A percentile compares a stretch with the other conserved stretches of the same genome.
phyloP scores from a whole-genome alignment of 2,329 filamentous ascomycete species.

The Tolypocladium tropicale region DNA sequence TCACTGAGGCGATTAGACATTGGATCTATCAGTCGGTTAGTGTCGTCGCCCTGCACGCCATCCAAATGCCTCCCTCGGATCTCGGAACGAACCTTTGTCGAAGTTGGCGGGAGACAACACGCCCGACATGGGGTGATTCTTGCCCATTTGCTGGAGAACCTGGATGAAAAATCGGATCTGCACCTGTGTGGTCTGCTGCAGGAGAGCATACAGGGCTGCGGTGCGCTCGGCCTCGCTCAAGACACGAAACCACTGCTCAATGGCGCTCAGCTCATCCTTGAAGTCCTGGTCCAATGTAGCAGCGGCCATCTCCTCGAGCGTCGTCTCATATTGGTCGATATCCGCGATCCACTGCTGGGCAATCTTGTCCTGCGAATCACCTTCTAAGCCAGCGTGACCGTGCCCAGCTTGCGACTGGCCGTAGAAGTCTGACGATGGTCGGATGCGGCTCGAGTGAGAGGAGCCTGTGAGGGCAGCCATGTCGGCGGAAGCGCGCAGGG shows the following conservation, averaged over 20 bases:
- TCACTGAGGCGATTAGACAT: slow-evolving; percentile 95
- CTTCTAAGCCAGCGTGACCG: slow-evolving; percentile 57
- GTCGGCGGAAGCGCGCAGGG: slow-evolving; percentile 89
- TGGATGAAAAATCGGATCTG: slow-evolving; percentile 99
- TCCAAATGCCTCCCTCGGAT: background rate
- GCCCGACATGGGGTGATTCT: slow-evolving; percentile 93
- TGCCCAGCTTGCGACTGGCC: slow-evolving; percentile 63
- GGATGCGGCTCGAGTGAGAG: slow-evolving; percentile 66
- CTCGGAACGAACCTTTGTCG: slow-evolving; percentile 67
- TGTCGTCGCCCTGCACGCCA: background rate
- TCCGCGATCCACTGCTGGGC: slow-evolving; percentile 98
- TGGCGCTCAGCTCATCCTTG: slow-evolving; percentile 97
- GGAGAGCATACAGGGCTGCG: slow-evolving; percentile 83
- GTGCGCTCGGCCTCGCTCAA: slow-evolving; percentile 94
- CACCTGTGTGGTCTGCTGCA: slow-evolving; percentile 97
- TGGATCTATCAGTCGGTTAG: slow-evolving; percentile 52
- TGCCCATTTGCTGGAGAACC: slow-evolving; percentile 97
- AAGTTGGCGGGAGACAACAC: slow-evolving; percentile 92
- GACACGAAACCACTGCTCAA: slow-evolving; percentile 98
- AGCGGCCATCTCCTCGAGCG: slow-evolving; percentile 95
- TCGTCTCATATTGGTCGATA: slow-evolving; percentile 98
- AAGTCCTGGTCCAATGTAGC: slow-evolving; percentile 99
- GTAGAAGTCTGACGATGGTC: slow-evolving; percentile 92
- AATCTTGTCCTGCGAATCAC: slow-evolving; percentile 81
- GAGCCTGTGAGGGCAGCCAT: slow-evolving; percentile 72